Percentiles rank a stretch among this genome's conserved stretches.
Evolutionary conservation across 1,284 basidiomycete genomes (phyloP).

Genomic region (Boletellus deceptivus): DNA sequence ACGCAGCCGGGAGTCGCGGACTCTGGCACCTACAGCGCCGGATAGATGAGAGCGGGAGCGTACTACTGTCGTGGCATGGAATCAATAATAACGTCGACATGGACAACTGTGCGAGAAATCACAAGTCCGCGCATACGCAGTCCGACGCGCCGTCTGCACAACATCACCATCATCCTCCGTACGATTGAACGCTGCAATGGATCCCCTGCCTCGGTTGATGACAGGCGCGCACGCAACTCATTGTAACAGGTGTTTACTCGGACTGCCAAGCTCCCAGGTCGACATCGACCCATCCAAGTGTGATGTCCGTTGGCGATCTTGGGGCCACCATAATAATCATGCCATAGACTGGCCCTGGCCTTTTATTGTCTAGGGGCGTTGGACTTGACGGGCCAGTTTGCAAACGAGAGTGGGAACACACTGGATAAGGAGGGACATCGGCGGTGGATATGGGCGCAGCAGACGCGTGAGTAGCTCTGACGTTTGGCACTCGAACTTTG

Average conservation of each 20-base stretch:
- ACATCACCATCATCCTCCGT: neutral
- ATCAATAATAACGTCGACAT: neutral
- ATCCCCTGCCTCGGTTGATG: slow-evolving; percentile 32
- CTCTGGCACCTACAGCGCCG: too few relatives aligned
- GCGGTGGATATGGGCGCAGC: slow-evolving; percentile 87
- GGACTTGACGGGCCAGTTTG: slow-evolving; percentile 64
- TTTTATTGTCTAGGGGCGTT: slow-evolving; percentile 83
- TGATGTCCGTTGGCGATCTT: slow-evolving; percentile 13
- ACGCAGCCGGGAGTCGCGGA: too few relatives aligned
- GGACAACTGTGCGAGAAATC: neutral
- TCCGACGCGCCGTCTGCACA: neutral
- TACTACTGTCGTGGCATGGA: too few relatives aligned
- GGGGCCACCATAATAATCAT: slow-evolving; percentile 9
- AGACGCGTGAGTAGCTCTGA: slow-evolving; percentile 49
- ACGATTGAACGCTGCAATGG: slow-evolving; percentile 8
- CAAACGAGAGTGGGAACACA: slow-evolving; percentile 43
- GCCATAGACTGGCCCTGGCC: slow-evolving; percentile 68
- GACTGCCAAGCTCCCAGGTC: slow-evolving; percentile 53
- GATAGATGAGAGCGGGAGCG: too few relatives aligned
- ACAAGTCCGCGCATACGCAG: neutral
- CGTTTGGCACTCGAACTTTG: neutral
- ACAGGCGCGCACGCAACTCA: slow-evolving; percentile 50
- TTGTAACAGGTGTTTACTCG: slow-evolving; percentile 53
- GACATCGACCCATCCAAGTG: slow-evolving; percentile 61
- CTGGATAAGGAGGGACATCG: slow-evolving; percentile 63